phyloP scores from a whole-genome alignment of 1,284 basidiomycete species.

The Ceratobasidium sp. region DNA sequence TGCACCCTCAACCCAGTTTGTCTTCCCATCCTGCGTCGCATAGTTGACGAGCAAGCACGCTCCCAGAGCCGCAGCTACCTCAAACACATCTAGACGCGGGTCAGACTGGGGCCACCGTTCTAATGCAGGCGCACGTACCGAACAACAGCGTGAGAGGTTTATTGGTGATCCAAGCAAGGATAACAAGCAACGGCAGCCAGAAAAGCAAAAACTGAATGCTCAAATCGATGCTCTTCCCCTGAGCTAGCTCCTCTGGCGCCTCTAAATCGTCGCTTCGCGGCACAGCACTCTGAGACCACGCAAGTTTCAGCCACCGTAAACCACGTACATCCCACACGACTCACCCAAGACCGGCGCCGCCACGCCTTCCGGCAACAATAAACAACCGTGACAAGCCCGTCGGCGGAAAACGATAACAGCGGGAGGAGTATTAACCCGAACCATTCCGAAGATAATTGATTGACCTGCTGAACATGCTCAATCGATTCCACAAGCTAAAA shows the following conservation, averaged over 20 bases:
- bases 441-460: conserved; percentile 27
- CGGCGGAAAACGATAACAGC: conserved; percentile 33
- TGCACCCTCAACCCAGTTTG: conserved; percentile 45
- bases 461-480: conserved; percentile 25
- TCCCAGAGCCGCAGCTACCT: conserved; percentile 35
- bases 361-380: conserved; percentile 38
- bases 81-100: conserved; percentile 36
- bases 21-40: conserved; percentile 44
- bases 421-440: conserved; percentile 42
- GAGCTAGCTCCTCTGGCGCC: conserved; percentile 33
- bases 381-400: conserved; percentile 33
- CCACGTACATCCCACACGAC: neutral
- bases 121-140: conserved; percentile 13
- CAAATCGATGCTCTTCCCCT: conserved; percentile 38
- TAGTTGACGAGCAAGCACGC: conserved; percentile 44
- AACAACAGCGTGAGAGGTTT: conserved; percentile 41
- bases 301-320: too few relatives aligned
- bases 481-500: conserved; percentile 33
- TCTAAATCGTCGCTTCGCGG: conserved; percentile 10
- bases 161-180: conserved; percentile 27
- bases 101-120: neutral
- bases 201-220: conserved; percentile 42
- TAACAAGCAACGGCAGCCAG: conserved; percentile 37
- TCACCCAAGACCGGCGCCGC: conserved; percentile 4
- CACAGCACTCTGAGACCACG: neutral